Conservation (phyloP, 2,329 filamentous ascomycete genomes). For the Tolypocladium inflatum region DNA sequence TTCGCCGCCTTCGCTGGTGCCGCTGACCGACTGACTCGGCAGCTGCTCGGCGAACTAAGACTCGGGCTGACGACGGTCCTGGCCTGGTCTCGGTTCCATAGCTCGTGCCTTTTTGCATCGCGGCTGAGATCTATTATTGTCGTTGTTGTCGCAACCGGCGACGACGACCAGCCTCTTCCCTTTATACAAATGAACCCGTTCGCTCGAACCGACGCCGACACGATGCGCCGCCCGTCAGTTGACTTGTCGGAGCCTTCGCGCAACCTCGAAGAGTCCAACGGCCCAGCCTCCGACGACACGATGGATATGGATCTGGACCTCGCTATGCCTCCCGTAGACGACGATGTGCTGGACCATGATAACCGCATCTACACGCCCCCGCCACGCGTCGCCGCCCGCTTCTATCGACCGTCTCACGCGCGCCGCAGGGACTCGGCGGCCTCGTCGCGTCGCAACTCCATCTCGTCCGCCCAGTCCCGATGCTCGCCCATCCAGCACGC, state of each 20-base stretch:
- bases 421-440: constrained; percentile 68
- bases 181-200: neutral
- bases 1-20: neutral
- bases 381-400: constrained; percentile 67
- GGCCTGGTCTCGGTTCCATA: neutral
- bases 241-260: constrained; percentile 32
- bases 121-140: neutral
- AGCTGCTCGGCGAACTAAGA: neutral
- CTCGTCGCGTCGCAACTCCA: constrained; percentile 70
- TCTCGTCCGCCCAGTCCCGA: constrained; percentile 66
- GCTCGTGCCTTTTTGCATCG: neutral
- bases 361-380: constrained; percentile 49
- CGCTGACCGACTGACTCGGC: neutral
- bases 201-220: constrained; percentile 8
- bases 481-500: constrained; percentile 49
- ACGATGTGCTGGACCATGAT: constrained; percentile 25
- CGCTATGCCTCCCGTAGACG: constrained; percentile 26
- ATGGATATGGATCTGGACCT: constrained; percentile 25
- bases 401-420: constrained; percentile 58
- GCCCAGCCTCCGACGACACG: constrained; percentile 17
- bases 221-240: constrained; percentile 32
- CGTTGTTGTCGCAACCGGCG: neutral
- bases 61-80: neutral
- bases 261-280: constrained; percentile 25
- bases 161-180: neutral